Percentiles rank a stretch among this genome's conserved stretches.
These are phyloP conservation scores for Wickerhamiella alocasiicola DNA, from an alignment of 805 yeast genomes.

Conservation along the genomic window DNA sequence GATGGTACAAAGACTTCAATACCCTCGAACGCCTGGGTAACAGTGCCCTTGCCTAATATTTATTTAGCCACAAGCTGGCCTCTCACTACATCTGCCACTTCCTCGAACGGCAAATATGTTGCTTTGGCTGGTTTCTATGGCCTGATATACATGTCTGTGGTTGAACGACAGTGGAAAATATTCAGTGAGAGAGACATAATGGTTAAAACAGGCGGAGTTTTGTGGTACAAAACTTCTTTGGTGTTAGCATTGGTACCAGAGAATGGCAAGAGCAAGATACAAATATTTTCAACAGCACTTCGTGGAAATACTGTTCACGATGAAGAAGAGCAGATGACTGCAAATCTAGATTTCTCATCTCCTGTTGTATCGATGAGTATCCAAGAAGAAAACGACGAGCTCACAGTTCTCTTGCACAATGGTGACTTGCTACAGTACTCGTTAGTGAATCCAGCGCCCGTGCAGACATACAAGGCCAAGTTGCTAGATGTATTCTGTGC, in stretches of 20 bases:
- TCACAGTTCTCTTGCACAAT: slow-evolving; percentile 28
- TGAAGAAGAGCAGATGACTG: slow-evolving; percentile 25
- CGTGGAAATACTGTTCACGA: slow-evolving; percentile 15
- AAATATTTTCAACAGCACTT: slow-evolving; percentile 29
- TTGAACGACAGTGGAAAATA: slow-evolving; percentile 37
- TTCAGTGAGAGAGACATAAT: slow-evolving; percentile 29
- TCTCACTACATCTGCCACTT: slow-evolving; percentile 32
- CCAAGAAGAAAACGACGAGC: slow-evolving; percentile 18
- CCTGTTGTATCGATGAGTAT: slow-evolving; percentile 25
- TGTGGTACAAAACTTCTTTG: slow-evolving; percentile 29
- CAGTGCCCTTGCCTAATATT: slow-evolving; percentile 34
- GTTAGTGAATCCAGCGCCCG: slow-evolving; percentile 17
- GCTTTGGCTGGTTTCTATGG: slow-evolving; percentile 41
- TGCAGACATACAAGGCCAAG: slow-evolving; percentile 26
- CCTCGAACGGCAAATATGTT: slow-evolving; percentile 37
- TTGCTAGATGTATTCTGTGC: slow-evolving; percentile 28
- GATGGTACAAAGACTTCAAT: slow-evolving; percentile 35
- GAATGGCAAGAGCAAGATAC: slow-evolving; percentile 22
- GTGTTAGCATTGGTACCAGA: slow-evolving; percentile 27
- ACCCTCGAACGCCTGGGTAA: slow-evolving; percentile 36
- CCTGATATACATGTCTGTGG: slow-evolving; percentile 32
- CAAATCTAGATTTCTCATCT: slow-evolving; percentile 23
- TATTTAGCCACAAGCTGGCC: slow-evolving; percentile 36
- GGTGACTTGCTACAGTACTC: slow-evolving; percentile 23
- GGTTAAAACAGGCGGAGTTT: slow-evolving; percentile 28